These are phyloP conservation scores for Russula sp. DNA, from an alignment of 768 basidiomycete genomes.

Conservation along the genomic window DNA sequence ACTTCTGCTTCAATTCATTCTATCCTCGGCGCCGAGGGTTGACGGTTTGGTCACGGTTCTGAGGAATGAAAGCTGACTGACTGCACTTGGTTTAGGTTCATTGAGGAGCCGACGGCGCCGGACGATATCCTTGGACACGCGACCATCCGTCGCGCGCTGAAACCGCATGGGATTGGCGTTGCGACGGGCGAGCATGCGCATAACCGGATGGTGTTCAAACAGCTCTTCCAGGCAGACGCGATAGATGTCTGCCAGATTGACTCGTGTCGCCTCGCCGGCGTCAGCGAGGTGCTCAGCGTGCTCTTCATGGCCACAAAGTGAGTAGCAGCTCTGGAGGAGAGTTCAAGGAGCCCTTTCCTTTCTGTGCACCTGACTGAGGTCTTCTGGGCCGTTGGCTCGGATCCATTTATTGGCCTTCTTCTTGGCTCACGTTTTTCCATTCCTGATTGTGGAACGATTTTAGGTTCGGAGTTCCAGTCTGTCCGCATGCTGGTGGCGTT, in stretches of 20 bases:
- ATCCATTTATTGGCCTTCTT: background rate
- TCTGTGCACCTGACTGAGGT: background rate
- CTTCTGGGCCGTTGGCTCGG: background rate
- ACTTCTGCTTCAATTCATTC: background rate
- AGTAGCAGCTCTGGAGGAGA: background rate
- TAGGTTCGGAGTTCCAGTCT: constrained; percentile 81
- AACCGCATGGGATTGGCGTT: constrained; percentile 79
- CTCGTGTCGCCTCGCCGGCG: constrained; percentile 89
- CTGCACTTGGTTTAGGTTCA: constrained; percentile 58
- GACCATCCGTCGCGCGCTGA: constrained; percentile 71
- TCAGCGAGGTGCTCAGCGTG: constrained; percentile 89
- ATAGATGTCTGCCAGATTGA: constrained; percentile 97
- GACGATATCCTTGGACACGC: constrained; percentile 89
- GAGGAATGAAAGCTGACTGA: background rate
- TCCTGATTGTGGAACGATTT: constrained; percentile 10
- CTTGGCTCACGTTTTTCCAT: background rate
- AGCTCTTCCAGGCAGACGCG: constrained; percentile 83
- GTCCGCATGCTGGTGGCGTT: constrained; percentile 94
- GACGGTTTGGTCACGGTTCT: background rate
- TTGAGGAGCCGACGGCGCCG: constrained; percentile 91
- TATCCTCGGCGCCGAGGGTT: constrained; percentile 41
- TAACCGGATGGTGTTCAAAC: constrained; percentile 95
- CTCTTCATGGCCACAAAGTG: constrained; percentile 88
- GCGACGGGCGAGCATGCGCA: constrained; percentile 95
- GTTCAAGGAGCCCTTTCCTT: background rate